phyloP scores from a whole-genome alignment of 768 basidiomycete genomes.

The Crucibulum laeve region DNA sequence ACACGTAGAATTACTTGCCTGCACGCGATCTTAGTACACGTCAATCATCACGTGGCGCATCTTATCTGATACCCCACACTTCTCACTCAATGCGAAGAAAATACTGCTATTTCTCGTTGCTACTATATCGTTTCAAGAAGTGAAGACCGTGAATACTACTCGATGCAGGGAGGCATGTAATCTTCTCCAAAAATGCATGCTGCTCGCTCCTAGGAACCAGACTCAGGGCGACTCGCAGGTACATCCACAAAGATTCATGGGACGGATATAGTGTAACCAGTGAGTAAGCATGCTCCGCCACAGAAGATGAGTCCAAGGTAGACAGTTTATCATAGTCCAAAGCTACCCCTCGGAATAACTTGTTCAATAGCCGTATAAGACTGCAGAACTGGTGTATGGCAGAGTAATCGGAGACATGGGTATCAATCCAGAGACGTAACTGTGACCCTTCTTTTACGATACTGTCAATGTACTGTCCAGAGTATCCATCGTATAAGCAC shows the following conservation, averaged over 20 bases:
- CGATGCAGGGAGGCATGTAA: neutral
- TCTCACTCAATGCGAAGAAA: too few species aligned
- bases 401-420: slow-evolving; percentile 66
- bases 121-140: too few species aligned
- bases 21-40: too few species aligned
- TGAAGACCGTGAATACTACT: too few species aligned
- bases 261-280: slow-evolving; percentile 48
- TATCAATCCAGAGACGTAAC: slow-evolving; percentile 49
- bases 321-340: slow-evolving; percentile 3
- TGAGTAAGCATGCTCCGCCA: slow-evolving; percentile 39
- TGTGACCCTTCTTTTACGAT: slow-evolving; percentile 32
- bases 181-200: neutral
- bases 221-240: slow-evolving; percentile 32
- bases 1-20: too few species aligned
- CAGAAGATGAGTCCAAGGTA: slow-evolving; percentile 8
- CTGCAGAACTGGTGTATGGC: slow-evolving; percentile 52
- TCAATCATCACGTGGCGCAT: too few species aligned
- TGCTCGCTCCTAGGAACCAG: neutral
- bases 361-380: slow-evolving; percentile 25
- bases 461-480: slow-evolving; percentile 21
- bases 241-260: slow-evolving; percentile 66
- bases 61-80: too few species aligned
- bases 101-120: too few species aligned
- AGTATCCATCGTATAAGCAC: slow-evolving; percentile 10
- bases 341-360: slow-evolving; percentile 8